A percentile compares a stretch with the other conserved stretches of the same genome.
Evolutionary conservation across 495 filamentous ascomycete species (phyloP).

Genomic region (Penicillium cataractarum): DNA sequence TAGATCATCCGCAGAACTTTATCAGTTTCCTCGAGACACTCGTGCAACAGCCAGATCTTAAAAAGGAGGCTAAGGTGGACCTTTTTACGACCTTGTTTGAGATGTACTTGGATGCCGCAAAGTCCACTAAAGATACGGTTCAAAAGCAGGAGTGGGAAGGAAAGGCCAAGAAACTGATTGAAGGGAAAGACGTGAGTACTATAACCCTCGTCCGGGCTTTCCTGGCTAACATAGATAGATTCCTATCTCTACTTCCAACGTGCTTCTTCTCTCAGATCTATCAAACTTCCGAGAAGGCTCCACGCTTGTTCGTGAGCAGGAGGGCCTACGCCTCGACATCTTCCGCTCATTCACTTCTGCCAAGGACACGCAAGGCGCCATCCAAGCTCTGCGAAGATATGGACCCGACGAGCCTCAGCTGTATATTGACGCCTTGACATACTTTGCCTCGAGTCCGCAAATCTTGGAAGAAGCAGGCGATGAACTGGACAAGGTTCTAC

Average conservation of each 20-base stretch:
- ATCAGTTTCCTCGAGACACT: conserved; percentile 89
- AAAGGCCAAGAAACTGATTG: conserved; percentile 84
- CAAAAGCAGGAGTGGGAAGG: conserved; percentile 82
- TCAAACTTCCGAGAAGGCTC: conserved; percentile 90
- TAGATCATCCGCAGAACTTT: conserved; percentile 90
- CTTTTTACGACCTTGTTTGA: conserved; percentile 96
- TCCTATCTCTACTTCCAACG: conserved; percentile 91
- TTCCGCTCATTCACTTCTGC: conserved; percentile 96
- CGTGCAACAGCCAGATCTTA: conserved; percentile 66
- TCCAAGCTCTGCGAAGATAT: conserved; percentile 87
- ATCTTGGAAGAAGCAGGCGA: conserved; percentile 86
- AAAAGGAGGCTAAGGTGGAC: conserved; percentile 74
- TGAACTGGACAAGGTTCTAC: conserved; percentile 76
- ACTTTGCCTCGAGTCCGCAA: conserved; percentile 83
- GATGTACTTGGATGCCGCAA: conserved; percentile 92
- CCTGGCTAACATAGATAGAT: conserved; percentile 49
- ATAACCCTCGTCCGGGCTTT: neutral
- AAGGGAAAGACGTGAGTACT: conserved; percentile 65
- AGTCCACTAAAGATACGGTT: conserved; percentile 63
- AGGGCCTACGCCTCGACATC: conserved; percentile 90
- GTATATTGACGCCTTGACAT: conserved; percentile 89
- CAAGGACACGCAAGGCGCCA: conserved; percentile 87
- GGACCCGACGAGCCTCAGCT: conserved; percentile 90
- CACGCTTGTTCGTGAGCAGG: conserved; percentile 88
- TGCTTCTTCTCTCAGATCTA: conserved; percentile 88